Base-by-base conservation (phyloP, 2,329 filamentous ascomycete genomes). In the Aspergillus novoparasiticus region DNA sequence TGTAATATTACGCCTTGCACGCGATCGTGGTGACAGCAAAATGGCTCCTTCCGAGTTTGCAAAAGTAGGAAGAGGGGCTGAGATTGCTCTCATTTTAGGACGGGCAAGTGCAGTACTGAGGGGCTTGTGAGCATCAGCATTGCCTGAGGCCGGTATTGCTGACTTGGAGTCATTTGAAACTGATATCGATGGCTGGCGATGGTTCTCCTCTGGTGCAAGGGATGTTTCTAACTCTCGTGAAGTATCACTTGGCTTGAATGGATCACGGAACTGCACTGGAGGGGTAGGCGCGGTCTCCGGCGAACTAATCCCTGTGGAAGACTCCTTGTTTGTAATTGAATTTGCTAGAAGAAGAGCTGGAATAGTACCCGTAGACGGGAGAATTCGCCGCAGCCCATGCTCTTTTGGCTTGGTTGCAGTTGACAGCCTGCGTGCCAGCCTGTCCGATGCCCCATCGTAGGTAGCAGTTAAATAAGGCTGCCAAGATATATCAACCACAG, bases 311-410 rank as follows among this genome's bases (percentile, higher is more conserved):
- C 64, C 68, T 58, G 72, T 67, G 56, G 75, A 66, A 36, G 63
- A 57, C 43, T 70, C 62, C 48, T 68, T 69, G 32, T 64, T 67
- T 6, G 68, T 72, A 43, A 81, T 68, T 12, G 75, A 74, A 9
- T 77, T 75, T 48, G 83, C 82, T 57, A 84, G 75, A 46, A 86
- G 70, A 48, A 86, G 76, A 50, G 82, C 84, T 41, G 84, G 84
- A 54, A 76, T 73, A 64, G 79, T 73, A 65, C 78, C 77, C 19
- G 75, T 70, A 60, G 81, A 77, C 41, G 82, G 80, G 28, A 80
- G 70, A 53, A 85, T 79, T 55, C 79, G 78, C 59, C 78, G 81
- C 57, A 81, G 71, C 19, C 73, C 70, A 58, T 76, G 69, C 36
- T 71, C 71, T 63, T 67, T 77, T n/a, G 73, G 71, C 57, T 73